A percentile compares a stretch with the other conserved stretches of the same genome.
Conservation (phyloP, 257 asterid species). For the Solanum ahanhuiri region DNA sequence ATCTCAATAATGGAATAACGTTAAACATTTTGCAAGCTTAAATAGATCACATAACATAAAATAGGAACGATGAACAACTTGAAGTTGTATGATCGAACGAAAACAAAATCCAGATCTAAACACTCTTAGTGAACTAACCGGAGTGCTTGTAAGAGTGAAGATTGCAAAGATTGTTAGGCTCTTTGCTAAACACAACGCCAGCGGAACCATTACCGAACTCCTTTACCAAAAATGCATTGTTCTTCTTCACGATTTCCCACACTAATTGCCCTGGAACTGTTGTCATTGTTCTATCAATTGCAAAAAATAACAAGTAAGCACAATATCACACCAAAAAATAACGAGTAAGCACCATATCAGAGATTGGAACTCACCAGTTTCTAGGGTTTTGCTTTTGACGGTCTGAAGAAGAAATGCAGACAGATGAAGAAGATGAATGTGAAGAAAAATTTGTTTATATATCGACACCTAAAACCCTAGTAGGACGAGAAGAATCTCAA, state of each 20-base stretch:
- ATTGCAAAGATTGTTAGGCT: conserved; percentile 81
- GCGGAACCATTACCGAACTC: conserved; percentile 73
- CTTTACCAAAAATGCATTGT: conserved; percentile 67
- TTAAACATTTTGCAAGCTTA: neutral
- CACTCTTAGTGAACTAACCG: conserved; percentile 25
- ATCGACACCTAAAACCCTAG: conserved; percentile 11
- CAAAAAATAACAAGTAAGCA: neutral
- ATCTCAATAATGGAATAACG: neutral
- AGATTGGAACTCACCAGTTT: neutral
- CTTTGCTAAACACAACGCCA: conserved; percentile 62
- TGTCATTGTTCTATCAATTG: conserved; percentile 34
- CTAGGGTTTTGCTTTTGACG: conserved; percentile 30
- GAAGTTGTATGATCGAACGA: neutral
- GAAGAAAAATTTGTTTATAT: conserved; percentile 1
- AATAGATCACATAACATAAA: neutral
- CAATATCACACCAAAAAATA: neutral
- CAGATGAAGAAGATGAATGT: neutral
- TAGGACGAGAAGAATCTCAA: neutral
- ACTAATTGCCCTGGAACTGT: conserved; percentile 80
- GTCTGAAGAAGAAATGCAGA: neutral
- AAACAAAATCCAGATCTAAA: neutral
- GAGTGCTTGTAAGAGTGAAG: conserved; percentile 84
- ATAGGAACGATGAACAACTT: neutral
- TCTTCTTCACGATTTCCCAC: conserved; percentile 96
- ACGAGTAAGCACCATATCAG: neutral